phyloP scores from a whole-genome alignment of 345 rosid genomes.

The Euphorbia tirucalli region DNA sequence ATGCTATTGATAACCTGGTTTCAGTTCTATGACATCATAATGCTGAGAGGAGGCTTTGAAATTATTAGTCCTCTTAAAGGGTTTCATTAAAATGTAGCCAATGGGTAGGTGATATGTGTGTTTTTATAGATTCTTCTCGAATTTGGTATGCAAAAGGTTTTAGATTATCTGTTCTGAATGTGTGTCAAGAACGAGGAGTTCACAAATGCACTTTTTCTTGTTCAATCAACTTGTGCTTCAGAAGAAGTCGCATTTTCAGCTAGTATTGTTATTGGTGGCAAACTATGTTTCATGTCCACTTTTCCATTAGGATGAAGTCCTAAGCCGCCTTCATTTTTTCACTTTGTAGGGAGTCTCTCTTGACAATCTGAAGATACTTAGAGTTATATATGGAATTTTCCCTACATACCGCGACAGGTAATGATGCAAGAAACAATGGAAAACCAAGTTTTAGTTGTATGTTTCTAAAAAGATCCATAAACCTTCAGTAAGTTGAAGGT shows the following conservation, averaged over 20 bases:
- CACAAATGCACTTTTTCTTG: background rate
- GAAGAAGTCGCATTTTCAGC: too few species aligned
- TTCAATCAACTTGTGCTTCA: background rate
- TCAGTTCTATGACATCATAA: background rate
- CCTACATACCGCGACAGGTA: conserved; percentile 88
- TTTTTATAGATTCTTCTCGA: background rate
- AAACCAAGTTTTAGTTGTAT: conserved; percentile 3
- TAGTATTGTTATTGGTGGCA: background rate
- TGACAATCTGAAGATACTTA: conserved; percentile 61
- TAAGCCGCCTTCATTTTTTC: background rate
- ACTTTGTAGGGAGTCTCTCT: conserved; percentile 64
- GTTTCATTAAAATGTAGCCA: background rate
- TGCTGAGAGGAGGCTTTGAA: background rate
- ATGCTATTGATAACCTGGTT: background rate
- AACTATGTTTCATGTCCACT: background rate
- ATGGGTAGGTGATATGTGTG: background rate
- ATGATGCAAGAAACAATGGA: background rate
- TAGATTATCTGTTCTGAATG: background rate
- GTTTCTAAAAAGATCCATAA: background rate
- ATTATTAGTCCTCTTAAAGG: background rate
- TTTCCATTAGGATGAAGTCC: background rate
- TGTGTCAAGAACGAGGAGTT: background rate
- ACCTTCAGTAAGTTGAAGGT: conserved; percentile 13
- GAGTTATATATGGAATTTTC: conserved; percentile 92
- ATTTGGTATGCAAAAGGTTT: background rate